Conservation (phyloP, 495 filamentous ascomycete genomes). For the Hyphodiscus hymeniophilus region DNA sequence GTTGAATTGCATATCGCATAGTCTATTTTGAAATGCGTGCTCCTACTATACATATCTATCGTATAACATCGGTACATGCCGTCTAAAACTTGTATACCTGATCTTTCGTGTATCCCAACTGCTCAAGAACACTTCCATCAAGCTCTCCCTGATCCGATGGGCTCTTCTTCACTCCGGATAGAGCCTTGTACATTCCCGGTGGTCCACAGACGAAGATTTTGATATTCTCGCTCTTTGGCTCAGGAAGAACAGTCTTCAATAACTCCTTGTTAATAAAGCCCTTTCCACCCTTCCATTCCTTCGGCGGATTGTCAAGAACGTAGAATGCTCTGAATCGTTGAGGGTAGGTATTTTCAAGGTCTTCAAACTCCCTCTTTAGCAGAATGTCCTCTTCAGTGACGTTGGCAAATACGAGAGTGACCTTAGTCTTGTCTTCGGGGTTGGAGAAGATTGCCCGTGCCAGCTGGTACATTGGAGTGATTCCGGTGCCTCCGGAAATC, state of each 20-base stretch:
- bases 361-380: constrained; percentile 69
- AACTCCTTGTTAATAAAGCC: constrained; percentile 82
- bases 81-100: constrained; percentile 97
- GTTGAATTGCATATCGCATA: too few relatives aligned
- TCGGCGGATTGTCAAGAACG: constrained; percentile 77
- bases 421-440: constrained; percentile 92
- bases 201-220: constrained; percentile 91
- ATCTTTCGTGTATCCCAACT: constrained; percentile 83
- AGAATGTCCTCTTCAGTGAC: constrained; percentile 80
- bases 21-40: too few relatives aligned
- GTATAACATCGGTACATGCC: background rate
- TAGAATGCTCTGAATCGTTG: constrained; percentile 88
- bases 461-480: constrained; percentile 89
- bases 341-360: constrained; percentile 89
- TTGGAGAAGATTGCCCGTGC: constrained; percentile 82
- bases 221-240: constrained; percentile 81
- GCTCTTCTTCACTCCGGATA: constrained; percentile 81
- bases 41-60: constrained; percentile 9
- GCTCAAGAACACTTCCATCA: constrained; percentile 63
- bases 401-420: constrained; percentile 90
- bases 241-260: constrained; percentile 84
- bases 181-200: constrained; percentile 85
- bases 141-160: constrained; percentile 91
- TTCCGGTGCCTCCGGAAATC: constrained; percentile 91
- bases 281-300: constrained; percentile 65